A percentile compares a stretch with the other conserved stretches of the same genome.
Conservation (phyloP, 768 basidiomycete genomes). For the Mycena rebaudengoi region DNA sequence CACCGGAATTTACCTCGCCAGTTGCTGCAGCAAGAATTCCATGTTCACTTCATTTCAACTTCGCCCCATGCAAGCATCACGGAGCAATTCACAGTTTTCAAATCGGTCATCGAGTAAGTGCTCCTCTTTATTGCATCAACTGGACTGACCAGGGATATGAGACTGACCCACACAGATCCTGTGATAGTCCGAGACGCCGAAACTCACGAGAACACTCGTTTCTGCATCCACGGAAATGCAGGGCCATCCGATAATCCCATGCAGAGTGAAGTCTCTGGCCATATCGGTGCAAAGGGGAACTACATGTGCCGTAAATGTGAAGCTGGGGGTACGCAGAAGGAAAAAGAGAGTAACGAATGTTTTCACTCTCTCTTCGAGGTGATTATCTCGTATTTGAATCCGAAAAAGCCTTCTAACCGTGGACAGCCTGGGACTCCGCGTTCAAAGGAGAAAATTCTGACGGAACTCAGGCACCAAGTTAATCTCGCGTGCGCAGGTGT, state of each 20-base stretch:
- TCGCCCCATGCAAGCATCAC: slow-evolving; percentile 43
- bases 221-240: slow-evolving; percentile 20
- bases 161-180: neutral
- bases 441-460: slow-evolving; percentile 29
- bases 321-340: neutral
- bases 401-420: no score
- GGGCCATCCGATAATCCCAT: no score
- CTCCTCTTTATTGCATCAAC: neutral
- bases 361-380: slow-evolving; percentile 8
- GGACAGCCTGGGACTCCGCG: slow-evolving; percentile 37
- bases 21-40: no score
- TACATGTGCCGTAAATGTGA: neutral
- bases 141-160: slow-evolving; percentile 1
- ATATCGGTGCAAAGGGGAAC: neutral
- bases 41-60: slow-evolving; percentile 48
- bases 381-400: slow-evolving; percentile 35
- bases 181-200: slow-evolving; percentile 8
- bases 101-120: slow-evolving; percentile 17
- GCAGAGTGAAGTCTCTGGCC: slow-evolving; percentile 27
- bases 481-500: slow-evolving; percentile 40
- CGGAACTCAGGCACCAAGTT: slow-evolving; percentile 40
- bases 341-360: neutral
- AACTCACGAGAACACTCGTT: neutral
- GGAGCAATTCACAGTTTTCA: slow-evolving; percentile 48
- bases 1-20: no score